Evolutionary conservation across 2,329 filamentous ascomycete species (phyloP).

Genomic region (Fusarium chlamydosporum): DNA sequence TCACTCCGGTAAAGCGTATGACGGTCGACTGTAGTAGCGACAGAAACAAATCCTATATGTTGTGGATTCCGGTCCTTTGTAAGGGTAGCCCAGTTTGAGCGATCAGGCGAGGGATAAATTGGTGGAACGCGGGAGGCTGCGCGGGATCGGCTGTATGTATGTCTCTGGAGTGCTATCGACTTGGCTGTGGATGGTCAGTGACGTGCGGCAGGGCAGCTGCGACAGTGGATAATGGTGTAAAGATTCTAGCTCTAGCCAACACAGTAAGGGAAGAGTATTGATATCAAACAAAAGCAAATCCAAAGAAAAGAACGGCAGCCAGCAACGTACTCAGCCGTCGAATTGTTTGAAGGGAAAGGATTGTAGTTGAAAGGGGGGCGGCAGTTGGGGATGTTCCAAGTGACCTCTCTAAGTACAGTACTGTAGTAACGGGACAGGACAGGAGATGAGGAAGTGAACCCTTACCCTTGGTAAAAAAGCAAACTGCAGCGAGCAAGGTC

Average conservation of each 20-base stretch:
- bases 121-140: slow-evolving; percentile 45
- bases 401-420: slow-evolving; percentile 39
- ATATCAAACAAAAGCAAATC: slow-evolving; percentile 27
- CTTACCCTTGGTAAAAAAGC: slow-evolving; percentile 50
- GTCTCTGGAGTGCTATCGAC: slow-evolving; percentile 36
- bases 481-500: slow-evolving; percentile 46
- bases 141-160: slow-evolving; percentile 32
- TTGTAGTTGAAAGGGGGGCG: slow-evolving; percentile 46
- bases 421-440: slow-evolving; percentile 45
- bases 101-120: slow-evolving; percentile 44
- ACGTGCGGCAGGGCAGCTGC: slow-evolving; percentile 26
- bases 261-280: slow-evolving; percentile 27
- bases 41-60: slow-evolving; percentile 31
- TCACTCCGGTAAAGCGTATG: slow-evolving; percentile 23
- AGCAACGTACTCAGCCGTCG: slow-evolving; percentile 44
- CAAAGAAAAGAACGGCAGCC: slow-evolving; percentile 28
- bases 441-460: slow-evolving; percentile 49
- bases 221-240: slow-evolving; percentile 33
- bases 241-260: slow-evolving; percentile 25
- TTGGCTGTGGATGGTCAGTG: slow-evolving; percentile 45
- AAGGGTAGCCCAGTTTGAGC: slow-evolving; percentile 27
- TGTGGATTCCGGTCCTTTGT: slow-evolving; percentile 23
- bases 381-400: slow-evolving; percentile 40
- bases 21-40: slow-evolving; percentile 11
- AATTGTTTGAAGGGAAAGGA: slow-evolving; percentile 40